Evolutionary conservation across 805 yeast species (phyloP).

Genomic region (Lipomyces sp.): DNA sequence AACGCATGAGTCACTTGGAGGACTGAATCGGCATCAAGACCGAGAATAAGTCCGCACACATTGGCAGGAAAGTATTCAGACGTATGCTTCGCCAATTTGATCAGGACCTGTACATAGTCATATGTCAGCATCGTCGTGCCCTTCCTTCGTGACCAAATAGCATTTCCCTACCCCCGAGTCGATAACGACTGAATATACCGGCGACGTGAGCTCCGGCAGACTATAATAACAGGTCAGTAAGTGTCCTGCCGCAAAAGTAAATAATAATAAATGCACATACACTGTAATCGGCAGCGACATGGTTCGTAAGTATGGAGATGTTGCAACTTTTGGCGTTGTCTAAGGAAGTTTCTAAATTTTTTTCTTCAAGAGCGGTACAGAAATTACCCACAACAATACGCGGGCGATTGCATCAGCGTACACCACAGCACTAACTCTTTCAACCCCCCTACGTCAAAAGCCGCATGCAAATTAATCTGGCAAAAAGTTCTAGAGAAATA

Average conservation of each 20-base stretch:
- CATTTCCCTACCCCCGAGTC: constrained; percentile 27
- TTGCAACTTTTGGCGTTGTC: no score
- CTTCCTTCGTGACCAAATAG: not conserved
- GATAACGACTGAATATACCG: constrained; percentile 22
- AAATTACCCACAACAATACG: no score
- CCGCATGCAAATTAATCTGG: no score
- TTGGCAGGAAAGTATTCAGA: constrained; percentile 59
- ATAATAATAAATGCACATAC: no score
- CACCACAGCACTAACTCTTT: no score
- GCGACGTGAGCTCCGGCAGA: constrained; percentile 28
- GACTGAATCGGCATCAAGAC: constrained; percentile 53
- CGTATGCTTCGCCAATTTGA: constrained; percentile 64
- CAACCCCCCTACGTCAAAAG: no score
- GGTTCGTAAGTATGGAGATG: not conserved
- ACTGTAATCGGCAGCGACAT: constrained; percentile 27
- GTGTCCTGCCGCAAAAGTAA: no score
- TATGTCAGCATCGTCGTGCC: constrained; percentile 20
- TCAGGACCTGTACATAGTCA: constrained; percentile 39
- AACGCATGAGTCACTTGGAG: constrained; percentile 55
- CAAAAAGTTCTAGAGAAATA: no score
- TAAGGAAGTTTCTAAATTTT: no score
- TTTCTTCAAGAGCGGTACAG: no score
- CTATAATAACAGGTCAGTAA: constrained; percentile 9
- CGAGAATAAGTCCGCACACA: constrained; percentile 69
- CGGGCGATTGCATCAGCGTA: no score